These are phyloP conservation scores for Fusarium musae DNA, from an alignment of 2,329 filamentous ascomycete genomes.

Conservation along the genomic window DNA sequence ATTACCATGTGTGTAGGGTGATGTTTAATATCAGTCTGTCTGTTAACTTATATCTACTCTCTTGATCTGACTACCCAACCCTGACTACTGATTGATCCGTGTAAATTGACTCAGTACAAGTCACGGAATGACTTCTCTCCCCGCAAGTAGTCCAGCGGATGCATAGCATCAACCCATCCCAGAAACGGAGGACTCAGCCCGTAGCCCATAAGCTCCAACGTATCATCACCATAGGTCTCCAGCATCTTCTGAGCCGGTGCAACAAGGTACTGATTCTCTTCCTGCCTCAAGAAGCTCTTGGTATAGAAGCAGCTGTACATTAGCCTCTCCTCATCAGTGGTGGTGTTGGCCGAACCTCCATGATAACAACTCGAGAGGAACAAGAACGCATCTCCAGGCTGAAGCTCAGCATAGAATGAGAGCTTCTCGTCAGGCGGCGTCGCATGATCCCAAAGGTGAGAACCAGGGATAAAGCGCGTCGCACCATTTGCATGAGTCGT, in stretches of 20 bases:
- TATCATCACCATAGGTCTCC: not conserved
- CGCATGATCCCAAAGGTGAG: not conserved
- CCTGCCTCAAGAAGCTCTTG: not conserved
- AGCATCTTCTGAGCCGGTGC: not conserved
- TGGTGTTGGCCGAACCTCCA: not conserved
- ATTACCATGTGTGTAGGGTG: not conserved
- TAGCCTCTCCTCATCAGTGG: not conserved
- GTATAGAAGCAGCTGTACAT: not conserved
- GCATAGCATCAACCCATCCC: not conserved
- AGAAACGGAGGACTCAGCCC: not conserved
- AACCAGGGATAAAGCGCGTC: not conserved
- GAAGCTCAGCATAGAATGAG: not conserved
- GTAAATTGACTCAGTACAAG: not conserved
- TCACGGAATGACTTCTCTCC: not conserved
- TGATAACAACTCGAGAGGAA: not conserved
- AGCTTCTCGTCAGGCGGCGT: not conserved
- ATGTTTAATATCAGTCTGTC: not conserved
- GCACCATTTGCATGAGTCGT: not conserved
- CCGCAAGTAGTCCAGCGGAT: not conserved
- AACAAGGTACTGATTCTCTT: not conserved
- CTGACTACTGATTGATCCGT: no score
- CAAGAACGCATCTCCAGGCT: not conserved
- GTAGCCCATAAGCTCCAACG: not conserved
- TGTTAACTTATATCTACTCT: rapidly evolving
- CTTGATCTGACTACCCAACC: no score